Evolutionary conservation across 2,329 filamentous ascomycete genomes (phyloP).

Genomic region (Ophiosphaerella korrae): DNA sequence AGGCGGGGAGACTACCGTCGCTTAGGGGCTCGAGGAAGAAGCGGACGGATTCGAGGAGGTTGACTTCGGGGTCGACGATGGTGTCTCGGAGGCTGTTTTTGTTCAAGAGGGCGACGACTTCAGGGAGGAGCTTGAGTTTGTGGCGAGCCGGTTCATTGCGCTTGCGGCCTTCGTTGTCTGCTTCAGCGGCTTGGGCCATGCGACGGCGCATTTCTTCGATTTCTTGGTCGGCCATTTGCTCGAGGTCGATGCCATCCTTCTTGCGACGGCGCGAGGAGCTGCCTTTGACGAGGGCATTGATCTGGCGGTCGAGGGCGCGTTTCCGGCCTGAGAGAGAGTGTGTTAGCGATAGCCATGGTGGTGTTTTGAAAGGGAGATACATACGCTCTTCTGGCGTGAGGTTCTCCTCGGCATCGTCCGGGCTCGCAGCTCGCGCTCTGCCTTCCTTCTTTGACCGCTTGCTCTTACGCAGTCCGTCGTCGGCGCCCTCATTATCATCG

Average conservation of each 20-base stretch:
- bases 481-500: conserved; percentile 55
- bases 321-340: conserved; percentile 61
- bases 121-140: conserved; percentile 91
- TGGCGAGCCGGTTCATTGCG: conserved; percentile 81
- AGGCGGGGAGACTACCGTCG: conserved; percentile 91
- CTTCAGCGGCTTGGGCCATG: conserved; percentile 89
- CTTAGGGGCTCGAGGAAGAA: conserved; percentile 97
- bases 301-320: conserved; percentile 81
- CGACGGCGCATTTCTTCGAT: conserved; percentile 84
- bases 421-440: conserved; percentile 42
- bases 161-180: conserved; percentile 81
- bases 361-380: conserved; percentile 35
- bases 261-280: conserved; percentile 74
- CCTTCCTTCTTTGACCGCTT: conserved; percentile 54
- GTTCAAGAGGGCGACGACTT: conserved; percentile 86
- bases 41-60: conserved; percentile 90
- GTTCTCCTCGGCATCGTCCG: conserved; percentile 73
- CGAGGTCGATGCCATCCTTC: conserved; percentile 90
- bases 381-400: conserved; percentile 82
- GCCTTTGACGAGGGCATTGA: conserved; percentile 87
- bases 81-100: conserved; percentile 84
- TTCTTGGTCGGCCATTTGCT: conserved; percentile 86
- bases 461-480: conserved; percentile 60
- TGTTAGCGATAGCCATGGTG: conserved; percentile 15
- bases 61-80: conserved; percentile 91